phyloP scores from a whole-genome alignment of 768 basidiomycete genomes.

The Amylocystis lapponica region DNA sequence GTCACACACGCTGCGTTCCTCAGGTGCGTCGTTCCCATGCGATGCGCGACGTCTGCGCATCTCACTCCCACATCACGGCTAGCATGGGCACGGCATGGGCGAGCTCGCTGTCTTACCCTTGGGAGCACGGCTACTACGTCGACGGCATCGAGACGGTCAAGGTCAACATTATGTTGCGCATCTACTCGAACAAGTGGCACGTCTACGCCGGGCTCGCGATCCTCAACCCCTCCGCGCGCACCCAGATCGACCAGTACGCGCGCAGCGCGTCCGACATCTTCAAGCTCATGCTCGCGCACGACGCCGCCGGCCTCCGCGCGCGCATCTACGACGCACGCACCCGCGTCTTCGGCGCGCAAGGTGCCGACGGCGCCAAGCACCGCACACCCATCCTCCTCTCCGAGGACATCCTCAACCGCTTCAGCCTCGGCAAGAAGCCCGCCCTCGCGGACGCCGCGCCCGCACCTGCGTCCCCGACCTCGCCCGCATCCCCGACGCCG shows the following conservation, averaged over 20 bases:
- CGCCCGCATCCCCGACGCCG: background rate
- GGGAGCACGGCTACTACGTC: constrained; percentile 94
- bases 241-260: constrained; percentile 90
- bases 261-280: constrained; percentile 82
- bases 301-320: constrained; percentile 49
- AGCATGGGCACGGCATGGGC: constrained; percentile 99
- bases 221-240: constrained; percentile 84
- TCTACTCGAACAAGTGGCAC: constrained; percentile 97
- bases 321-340: constrained; percentile 72
- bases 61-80: background rate
- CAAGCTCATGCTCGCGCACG: constrained; percentile 83
- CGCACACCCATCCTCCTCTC: constrained; percentile 73
- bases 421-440: constrained; percentile 62
- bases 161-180: constrained; percentile 93
- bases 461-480: background rate
- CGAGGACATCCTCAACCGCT: constrained; percentile 82
- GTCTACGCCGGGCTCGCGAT: constrained; percentile 99
- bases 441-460: constrained; percentile 5
- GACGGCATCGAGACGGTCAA: constrained; percentile 98
- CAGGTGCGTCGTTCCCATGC: constrained; percentile 45
- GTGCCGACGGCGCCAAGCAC: constrained; percentile 9
- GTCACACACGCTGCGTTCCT: constrained; percentile 98
- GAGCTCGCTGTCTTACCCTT: constrained; percentile 72
- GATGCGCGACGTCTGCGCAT: no score
- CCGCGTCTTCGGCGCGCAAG: constrained; percentile 59